Conservation (phyloP, 2,329 filamentous ascomycete genomes). For the Alternaria postmessia region DNA sequence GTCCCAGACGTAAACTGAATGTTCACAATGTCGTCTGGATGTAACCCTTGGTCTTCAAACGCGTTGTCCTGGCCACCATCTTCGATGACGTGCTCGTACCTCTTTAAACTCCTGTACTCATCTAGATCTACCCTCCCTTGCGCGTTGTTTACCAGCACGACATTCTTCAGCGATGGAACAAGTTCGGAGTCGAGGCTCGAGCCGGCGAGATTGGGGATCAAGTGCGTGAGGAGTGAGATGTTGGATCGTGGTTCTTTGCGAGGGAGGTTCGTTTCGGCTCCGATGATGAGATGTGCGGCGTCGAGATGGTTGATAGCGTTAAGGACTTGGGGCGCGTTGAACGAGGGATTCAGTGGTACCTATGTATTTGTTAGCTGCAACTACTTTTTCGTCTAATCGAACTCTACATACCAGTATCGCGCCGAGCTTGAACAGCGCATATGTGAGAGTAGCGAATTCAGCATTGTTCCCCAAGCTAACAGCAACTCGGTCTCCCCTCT, state of each 20-base stretch:
- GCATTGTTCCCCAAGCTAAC: conserved; percentile 85
- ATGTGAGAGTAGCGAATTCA: conserved; percentile 81
- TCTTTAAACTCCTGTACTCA: conserved; percentile 47
- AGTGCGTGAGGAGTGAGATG: conserved; percentile 62
- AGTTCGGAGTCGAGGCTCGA: conserved; percentile 60
- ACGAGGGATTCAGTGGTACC: conserved; percentile 91
- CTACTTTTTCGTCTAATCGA: no score
- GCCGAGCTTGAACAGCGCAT: conserved; percentile 93
- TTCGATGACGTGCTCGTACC: conserved; percentile 57
- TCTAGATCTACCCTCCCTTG: conserved; percentile 59
- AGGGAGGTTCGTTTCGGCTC: conserved; percentile 85
- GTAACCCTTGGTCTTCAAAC: conserved; percentile 60
- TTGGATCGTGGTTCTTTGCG: conserved; percentile 69
- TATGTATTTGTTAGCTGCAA: conserved; percentile 33
- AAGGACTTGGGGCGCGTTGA: conserved; percentile 80
- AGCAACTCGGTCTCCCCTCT: conserved; percentile 83
- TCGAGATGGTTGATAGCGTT: conserved; percentile 80
- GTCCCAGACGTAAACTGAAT: conserved; percentile 99
- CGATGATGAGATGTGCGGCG: conserved; percentile 78
- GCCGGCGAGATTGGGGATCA: conserved; percentile 59
- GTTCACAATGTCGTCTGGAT: conserved; percentile 78
- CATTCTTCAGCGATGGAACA: conserved; percentile 73
- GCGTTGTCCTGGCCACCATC: conserved; percentile 51
- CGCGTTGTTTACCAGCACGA: conserved; percentile 84
- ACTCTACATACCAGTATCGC: conserved; percentile 72